Conservation (phyloP, 495 filamentous ascomycete species). For the Aspergillus carlsbadensis region DNA sequence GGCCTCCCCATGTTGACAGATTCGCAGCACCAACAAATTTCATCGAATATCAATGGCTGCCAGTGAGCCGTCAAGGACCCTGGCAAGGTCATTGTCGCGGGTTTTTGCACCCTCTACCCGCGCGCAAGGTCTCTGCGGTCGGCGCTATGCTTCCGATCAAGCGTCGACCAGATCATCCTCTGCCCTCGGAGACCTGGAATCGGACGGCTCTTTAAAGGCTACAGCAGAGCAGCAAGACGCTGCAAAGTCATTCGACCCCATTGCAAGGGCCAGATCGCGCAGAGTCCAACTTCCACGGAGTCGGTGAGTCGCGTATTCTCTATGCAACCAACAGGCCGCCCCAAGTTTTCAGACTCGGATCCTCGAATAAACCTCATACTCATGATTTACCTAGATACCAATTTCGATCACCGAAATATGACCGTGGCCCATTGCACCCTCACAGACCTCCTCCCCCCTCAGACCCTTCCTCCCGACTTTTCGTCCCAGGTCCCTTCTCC, state of each 20-base stretch:
- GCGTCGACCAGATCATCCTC: slow-evolving; percentile 31
- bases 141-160: slow-evolving; percentile 50
- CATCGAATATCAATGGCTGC: slow-evolving; percentile 38
- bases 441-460: slow-evolving; percentile 82
- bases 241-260: slow-evolving; percentile 55
- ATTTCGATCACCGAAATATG: slow-evolving; percentile 87
- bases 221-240: slow-evolving; percentile 24
- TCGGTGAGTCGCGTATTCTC: slow-evolving; percentile 51
- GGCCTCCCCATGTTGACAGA: slow-evolving; percentile 17
- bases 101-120: slow-evolving; percentile 35
- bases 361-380: not conserved
- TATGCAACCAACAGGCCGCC: not conserved
- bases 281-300: slow-evolving; percentile 61
- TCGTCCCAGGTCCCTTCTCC: slow-evolving; percentile 91
- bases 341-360: not conserved
- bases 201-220: slow-evolving; percentile 33
- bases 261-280: slow-evolving; percentile 49
- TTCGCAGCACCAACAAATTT: slow-evolving; percentile 19
- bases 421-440: slow-evolving; percentile 90
- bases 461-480: slow-evolving; percentile 81
- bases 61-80: slow-evolving; percentile 42
- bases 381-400: slow-evolving; percentile 65
- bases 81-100: slow-evolving; percentile 43
- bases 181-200: slow-evolving; percentile 38
- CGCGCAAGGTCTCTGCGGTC: slow-evolving; percentile 33